Percentiles rank a stretch among this genome's conserved stretches.
Conservation (phyloP, 116 monocot genomes). For the Posidonia oceanica region DNA sequence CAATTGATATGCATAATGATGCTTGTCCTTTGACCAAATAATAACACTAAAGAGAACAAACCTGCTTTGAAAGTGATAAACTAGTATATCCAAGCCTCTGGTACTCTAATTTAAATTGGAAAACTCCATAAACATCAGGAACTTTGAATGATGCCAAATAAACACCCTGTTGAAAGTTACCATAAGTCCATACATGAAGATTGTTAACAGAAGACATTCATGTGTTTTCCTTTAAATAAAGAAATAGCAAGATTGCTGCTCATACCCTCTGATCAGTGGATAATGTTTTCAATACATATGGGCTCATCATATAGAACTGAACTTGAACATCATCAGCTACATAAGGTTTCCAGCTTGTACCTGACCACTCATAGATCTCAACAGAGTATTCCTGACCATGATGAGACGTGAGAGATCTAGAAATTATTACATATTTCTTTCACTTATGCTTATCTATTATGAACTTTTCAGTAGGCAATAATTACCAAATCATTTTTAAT, state of each 20-base stretch:
- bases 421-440: background rate
- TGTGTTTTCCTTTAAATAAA: constrained; percentile 1
- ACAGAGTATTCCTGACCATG: constrained; percentile 64
- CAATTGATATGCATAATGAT: background rate
- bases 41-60: constrained; percentile 6
- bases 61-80: constrained; percentile 88
- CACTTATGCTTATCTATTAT: background rate
- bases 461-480: background rate
- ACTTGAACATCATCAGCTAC: constrained; percentile 92
- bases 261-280: constrained; percentile 68
- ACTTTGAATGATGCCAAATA: constrained; percentile 87
- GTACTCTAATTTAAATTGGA: constrained; percentile 96
- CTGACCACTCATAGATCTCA: constrained; percentile 97
- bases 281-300: constrained; percentile 82
- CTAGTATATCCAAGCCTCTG: constrained; percentile 88
- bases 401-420: background rate
- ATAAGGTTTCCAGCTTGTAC: constrained; percentile 82
- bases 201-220: background rate
- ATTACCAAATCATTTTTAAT: constrained; percentile 97
- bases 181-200: background rate
- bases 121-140: constrained; percentile 99
- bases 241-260: background rate
- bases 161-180: constrained; percentile 40
- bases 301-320: constrained; percentile 99
- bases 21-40: too few species aligned